A percentile compares a stretch with the other conserved stretches of the same genome.
Evolutionary conservation across 306 rosid species (phyloP).

Genomic region (Pachyrhizus erosus): DNA sequence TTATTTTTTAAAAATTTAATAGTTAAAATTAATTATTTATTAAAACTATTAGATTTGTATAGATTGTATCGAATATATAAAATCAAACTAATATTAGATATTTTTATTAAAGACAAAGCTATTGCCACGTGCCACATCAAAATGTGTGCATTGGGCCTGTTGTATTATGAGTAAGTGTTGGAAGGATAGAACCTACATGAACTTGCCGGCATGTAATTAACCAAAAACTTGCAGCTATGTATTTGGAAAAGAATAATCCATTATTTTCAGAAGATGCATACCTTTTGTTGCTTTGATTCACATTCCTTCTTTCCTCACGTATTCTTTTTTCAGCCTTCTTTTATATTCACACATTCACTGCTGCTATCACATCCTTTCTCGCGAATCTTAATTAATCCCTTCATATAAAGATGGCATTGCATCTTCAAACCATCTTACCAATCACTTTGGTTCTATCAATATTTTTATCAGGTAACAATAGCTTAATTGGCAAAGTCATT

Average conservation of each 20-base stretch:
- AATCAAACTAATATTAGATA: too few species aligned
- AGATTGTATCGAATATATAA: too few species aligned
- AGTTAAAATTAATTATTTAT: too few species aligned
- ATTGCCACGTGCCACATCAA: not conserved
- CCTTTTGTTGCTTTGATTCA: slow-evolving; percentile 48
- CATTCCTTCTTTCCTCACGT: slow-evolving; percentile 56
- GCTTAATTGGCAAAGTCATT: not conserved
- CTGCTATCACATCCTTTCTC: not conserved
- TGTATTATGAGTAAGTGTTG: not conserved
- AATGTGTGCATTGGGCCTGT: not conserved
- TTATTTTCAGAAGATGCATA: slow-evolving; percentile 39
- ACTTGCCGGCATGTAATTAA: not conserved
- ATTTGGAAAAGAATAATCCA: slow-evolving; percentile 66
- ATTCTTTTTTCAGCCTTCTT: slow-evolving; percentile 52
- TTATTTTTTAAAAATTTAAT: too few species aligned
- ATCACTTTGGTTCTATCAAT: slow-evolving; percentile 47
- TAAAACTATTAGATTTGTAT: too few species aligned
- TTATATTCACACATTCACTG: slow-evolving; percentile 49
- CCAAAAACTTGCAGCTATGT: slow-evolving; percentile 58
- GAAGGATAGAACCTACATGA: not conserved
- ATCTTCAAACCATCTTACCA: slow-evolving; percentile 45
- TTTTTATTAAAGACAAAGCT: too few species aligned
- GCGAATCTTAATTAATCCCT: not conserved
- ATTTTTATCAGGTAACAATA: slow-evolving; percentile 63
- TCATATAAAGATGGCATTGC: slow-evolving; percentile 47